Conservation (phyloP, 2,329 filamentous ascomycete species). For the Arthrinium phaeospermum region DNA sequence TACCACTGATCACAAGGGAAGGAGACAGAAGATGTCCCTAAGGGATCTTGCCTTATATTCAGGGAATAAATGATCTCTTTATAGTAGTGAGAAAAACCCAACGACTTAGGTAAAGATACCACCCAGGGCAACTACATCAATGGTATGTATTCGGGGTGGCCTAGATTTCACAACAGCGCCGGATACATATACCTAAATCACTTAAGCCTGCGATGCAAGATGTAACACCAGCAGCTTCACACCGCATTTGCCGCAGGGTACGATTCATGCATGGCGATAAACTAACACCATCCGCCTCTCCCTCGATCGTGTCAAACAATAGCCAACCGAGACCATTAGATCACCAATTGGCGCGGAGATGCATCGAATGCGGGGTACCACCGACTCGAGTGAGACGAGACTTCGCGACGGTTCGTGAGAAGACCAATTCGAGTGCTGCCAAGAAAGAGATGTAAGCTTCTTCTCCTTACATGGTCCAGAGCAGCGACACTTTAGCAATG, state of each 20-base stretch:
- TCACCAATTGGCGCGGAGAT: not conserved
- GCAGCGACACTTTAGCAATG: not conserved
- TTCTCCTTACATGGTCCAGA: not conserved
- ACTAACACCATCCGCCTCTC: not conserved
- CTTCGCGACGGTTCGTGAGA: not conserved
- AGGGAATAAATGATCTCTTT: not conserved
- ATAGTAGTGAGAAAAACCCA: not conserved
- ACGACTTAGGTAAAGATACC: not conserved
- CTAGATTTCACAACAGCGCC: too few species aligned
- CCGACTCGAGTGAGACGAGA: not conserved
- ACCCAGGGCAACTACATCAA: not conserved
- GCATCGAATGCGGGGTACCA: not conserved
- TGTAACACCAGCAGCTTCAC: not conserved
- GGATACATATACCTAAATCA: not conserved
- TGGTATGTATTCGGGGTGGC: too few species aligned
- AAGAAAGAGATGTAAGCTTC: not conserved
- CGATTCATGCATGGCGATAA: not conserved
- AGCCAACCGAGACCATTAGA: not conserved
- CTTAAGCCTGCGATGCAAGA: not conserved
- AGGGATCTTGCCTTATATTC: not conserved
- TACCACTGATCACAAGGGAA: too few species aligned
- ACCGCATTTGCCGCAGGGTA: not conserved
- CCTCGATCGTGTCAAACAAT: not conserved
- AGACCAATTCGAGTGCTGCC: not conserved
- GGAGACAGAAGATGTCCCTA: not conserved